These are phyloP conservation scores for Panus rudis DNA, from an alignment of 768 basidiomycete species.

Conservation along the genomic window DNA sequence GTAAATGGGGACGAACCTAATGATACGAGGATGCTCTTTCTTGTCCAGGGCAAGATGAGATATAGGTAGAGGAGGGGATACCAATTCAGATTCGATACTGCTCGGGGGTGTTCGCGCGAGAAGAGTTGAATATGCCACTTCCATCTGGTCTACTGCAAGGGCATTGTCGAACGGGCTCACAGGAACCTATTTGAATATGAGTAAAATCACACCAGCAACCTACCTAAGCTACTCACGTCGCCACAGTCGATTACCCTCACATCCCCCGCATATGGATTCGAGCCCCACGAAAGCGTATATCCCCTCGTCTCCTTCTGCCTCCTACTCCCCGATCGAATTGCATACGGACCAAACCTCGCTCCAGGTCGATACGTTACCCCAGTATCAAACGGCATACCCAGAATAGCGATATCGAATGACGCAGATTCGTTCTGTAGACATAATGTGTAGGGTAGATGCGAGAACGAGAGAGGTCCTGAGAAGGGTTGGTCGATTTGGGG, in stretches of 20 bases:
- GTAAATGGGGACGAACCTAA: conserved; percentile 36
- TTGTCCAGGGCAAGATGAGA: conserved; percentile 54
- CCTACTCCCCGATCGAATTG: conserved; percentile 74
- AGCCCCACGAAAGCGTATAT: conserved; percentile 68
- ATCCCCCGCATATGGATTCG: conserved; percentile 54
- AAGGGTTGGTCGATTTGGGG: conserved; percentile 65
- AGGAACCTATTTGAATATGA: conserved; percentile 46
- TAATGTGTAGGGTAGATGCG: conserved; percentile 67
- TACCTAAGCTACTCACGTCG: conserved; percentile 59
- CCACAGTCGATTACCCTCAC: conserved; percentile 74
- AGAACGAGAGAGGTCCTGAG: conserved; percentile 77
- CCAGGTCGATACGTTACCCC: conserved; percentile 47
- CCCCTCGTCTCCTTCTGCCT: conserved; percentile 53
- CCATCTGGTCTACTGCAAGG: conserved; percentile 79
- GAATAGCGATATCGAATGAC: conserved; percentile 66
- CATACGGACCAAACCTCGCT: conserved; percentile 83
- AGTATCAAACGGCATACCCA: conserved; percentile 80
- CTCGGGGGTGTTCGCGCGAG: conserved; percentile 46
- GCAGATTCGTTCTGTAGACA: conserved; percentile 56
- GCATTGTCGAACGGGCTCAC: conserved; percentile 76
- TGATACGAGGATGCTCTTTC: conserved; percentile 62
- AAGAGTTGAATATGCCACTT: conserved; percentile 76
- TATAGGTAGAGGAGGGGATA: no score
- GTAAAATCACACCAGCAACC: neutral
- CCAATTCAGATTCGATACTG: conserved; percentile 4